phyloP scores from a whole-genome alignment of 225 moss, liverwort and hornwort species.

The Polytrichum commune region DNA sequence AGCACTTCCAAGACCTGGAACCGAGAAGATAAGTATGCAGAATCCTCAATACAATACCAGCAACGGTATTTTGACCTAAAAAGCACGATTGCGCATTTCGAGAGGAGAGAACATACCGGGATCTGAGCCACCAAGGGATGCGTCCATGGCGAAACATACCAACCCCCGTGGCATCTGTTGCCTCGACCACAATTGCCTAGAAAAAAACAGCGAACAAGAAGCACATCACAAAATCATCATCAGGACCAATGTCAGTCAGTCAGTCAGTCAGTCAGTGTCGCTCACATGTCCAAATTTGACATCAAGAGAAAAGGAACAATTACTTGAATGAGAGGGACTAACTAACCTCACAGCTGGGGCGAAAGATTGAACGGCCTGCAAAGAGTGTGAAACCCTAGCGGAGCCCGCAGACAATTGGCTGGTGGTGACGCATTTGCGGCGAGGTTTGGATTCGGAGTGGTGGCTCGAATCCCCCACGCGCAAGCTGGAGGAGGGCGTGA shows the following conservation, averaged over 20 bases:
- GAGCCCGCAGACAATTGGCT: background rate
- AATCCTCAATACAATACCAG: no score
- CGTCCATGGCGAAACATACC: constrained; percentile 50
- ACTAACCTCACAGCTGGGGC: constrained; percentile 6
- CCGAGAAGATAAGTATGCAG: no score
- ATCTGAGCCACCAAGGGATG: constrained; percentile 47
- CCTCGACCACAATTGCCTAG: constrained; percentile 22
- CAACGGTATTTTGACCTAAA: no score
- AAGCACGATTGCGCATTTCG: no score
- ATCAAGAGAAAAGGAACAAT: background rate
- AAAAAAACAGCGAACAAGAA: background rate
- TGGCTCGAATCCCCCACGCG: background rate
- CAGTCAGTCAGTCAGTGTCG: background rate
- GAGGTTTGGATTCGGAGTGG: no score
- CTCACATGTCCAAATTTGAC: background rate
- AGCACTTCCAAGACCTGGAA: no score
- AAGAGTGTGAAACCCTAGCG: constrained; percentile 3
- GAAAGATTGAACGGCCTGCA: constrained; percentile 10
- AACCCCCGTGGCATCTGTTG: constrained; percentile 22
- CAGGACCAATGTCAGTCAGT: background rate
- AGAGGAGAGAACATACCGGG: no score
- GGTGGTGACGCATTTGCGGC: no score
- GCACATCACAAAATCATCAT: background rate
- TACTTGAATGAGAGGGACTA: background rate
- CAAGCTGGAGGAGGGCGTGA: background rate